phyloP scores from a whole-genome alignment of 306 rosid species.

The Medicago arabica region DNA sequence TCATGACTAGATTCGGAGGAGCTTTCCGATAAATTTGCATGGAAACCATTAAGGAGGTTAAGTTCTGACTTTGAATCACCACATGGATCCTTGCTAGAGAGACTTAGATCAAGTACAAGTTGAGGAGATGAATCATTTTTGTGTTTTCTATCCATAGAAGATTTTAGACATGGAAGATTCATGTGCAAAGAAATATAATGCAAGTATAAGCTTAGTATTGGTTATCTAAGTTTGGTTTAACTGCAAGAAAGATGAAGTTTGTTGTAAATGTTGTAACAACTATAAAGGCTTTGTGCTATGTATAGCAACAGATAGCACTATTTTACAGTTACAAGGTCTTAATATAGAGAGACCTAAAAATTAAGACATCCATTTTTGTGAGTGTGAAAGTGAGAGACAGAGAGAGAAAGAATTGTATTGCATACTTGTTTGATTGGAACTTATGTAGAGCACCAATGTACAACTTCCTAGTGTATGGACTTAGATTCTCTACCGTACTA shows the following conservation, averaged over 20 bases:
- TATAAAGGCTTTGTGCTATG: conserved; percentile 53
- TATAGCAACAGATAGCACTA: conserved; percentile 60
- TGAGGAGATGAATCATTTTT: conserved; percentile 35
- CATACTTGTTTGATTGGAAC: conserved; percentile 56
- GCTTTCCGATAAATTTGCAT: conserved; percentile 48
- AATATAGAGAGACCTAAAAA: conserved; percentile 67
- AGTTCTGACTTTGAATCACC: conserved; percentile 64
- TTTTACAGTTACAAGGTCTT: conserved; percentile 84
- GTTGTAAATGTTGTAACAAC: conserved; percentile 43
- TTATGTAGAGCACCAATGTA: conserved; percentile 50
- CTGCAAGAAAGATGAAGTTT: conserved; percentile 48
- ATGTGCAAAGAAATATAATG: conserved; percentile 37
- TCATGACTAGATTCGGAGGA: conserved; percentile 52
- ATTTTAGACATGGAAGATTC: conserved; percentile 45
- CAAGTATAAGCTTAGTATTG: conserved; percentile 11
- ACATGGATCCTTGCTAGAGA: conserved; percentile 53
- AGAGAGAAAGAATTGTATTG: conserved; percentile 35
- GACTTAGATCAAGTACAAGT: conserved; percentile 72
- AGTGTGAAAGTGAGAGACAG: conserved; percentile 38
- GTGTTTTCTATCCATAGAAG: conserved; percentile 41
- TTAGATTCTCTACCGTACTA: neutral
- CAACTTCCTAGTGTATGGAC: conserved; percentile 43
- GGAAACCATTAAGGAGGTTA: conserved; percentile 73
- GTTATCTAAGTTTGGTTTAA: conserved; percentile 44
- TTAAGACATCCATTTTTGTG: conserved; percentile 49